Conservation (phyloP, 2,329 filamentous ascomycete species). For the Cyclaneusma minus region DNA sequence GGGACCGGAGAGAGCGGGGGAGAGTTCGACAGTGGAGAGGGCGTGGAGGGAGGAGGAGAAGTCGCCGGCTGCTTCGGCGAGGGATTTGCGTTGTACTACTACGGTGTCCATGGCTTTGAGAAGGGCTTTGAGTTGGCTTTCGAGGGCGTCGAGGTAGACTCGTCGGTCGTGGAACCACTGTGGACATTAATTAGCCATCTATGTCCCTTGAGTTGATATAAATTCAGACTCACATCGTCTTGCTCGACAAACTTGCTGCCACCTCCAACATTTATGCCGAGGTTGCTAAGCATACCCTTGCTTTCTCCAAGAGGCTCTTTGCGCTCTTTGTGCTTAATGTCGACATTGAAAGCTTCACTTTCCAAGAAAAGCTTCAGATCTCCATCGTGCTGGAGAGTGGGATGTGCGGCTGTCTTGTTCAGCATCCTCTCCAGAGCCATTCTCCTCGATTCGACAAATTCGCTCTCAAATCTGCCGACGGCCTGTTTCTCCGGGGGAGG, state of each 20-base stretch:
- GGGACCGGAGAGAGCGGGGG: slow-evolving; percentile 72
- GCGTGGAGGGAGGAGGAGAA: slow-evolving; percentile 89
- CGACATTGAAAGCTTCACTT: slow-evolving; percentile 88
- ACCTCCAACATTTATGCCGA: slow-evolving; percentile 65
- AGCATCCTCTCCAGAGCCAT: slow-evolving; percentile 93
- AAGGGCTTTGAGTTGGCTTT: slow-evolving; percentile 77
- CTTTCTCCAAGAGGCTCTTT: slow-evolving; percentile 77
- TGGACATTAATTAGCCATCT: slow-evolving; percentile 12
- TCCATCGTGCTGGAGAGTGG: slow-evolving; percentile 78
- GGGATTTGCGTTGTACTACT: slow-evolving; percentile 77
- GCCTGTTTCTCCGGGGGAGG: slow-evolving; percentile 97
- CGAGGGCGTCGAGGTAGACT: slow-evolving; percentile 85
- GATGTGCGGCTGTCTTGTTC: slow-evolving; percentile 85
- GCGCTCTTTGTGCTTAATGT: slow-evolving; percentile 95
- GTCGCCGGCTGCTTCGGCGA: slow-evolving; percentile 85
- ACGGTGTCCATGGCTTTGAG: slow-evolving; percentile 91
- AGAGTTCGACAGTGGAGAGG: slow-evolving; percentile 82
- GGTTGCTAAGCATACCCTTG: slow-evolving; percentile 80
- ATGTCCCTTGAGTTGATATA: neutral
- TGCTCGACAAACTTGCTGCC: slow-evolving; percentile 90
- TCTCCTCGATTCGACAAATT: slow-evolving; percentile 87
- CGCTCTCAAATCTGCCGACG: slow-evolving; percentile 85
- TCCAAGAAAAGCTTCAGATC: slow-evolving; percentile 95
- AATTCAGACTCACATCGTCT: slow-evolving; percentile 70
- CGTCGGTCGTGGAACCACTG: slow-evolving; percentile 97